Base-by-base conservation (phyloP, 495 filamentous ascomycete genomes). In the Beverwykella pulmonaria region DNA sequence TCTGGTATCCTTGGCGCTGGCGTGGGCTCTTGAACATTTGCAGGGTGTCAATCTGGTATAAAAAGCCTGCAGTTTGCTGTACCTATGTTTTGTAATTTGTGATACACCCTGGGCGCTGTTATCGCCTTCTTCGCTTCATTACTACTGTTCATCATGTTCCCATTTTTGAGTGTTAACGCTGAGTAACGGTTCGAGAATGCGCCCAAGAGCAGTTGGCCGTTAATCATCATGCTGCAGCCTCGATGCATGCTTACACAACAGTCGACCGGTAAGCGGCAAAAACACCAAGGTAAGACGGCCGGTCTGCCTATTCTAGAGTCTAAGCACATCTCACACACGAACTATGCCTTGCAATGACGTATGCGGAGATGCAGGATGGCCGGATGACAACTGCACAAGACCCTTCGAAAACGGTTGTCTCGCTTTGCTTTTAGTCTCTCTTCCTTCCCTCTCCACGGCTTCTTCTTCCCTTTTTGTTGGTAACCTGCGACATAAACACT, bases 331-430 rank as follows among this genome's bases (percentile, higher is more conserved):
- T 36, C 44, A 20, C 20, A 5, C 17, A 53, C 9, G 15, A 34
- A 49, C 5, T 48, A 23, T 7, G 17, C 19, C 57, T 34, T 22
- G 46, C 14, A 20, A 64, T 64, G 61, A 64, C 61, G 61, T 64
- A 64, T 25, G 17, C 36, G 34, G 50, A 39, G 52, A 53, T 5
- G 30, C 5, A 15, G n/a, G n/a, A 39, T 44, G 59, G 25, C 23
- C 59, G 29, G 53, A 44, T 62, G 59, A 62, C 59, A 34, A 26
- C 8, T 12, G 25, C 52, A 56, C 61, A 52, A 56, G 61, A 57
- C 61, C 54, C 14, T 53, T 29, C 3, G 44, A 41, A 59, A 44
- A 44, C 15, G 9, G 15, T n/a, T 44, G 36, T 20, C 55, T 25
- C 20, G 22, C 55, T 44, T 44, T 34, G 3, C 39, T 44, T n/a